Evolutionary conservation across 2,329 filamentous ascomycete genomes (phyloP).

Genomic region (Fusarium foetens): DNA sequence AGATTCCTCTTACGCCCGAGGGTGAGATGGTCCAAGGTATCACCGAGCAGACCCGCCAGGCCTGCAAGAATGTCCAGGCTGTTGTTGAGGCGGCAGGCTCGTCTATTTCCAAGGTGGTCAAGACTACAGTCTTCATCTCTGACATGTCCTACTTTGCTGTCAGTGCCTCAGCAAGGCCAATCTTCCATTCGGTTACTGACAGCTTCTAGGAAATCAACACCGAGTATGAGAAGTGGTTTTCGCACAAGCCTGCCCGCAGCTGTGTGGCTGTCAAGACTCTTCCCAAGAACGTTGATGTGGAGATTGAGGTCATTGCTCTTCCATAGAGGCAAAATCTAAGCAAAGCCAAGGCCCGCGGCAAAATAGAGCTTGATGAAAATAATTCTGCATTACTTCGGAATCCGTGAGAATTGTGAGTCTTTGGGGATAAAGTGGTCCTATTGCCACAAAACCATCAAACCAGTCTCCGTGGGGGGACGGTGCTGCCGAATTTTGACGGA

Average conservation of each 20-base stretch:
- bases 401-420: background rate
- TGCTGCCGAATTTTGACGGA: background rate
- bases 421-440: background rate
- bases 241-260: constrained; percentile 85
- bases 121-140: constrained; percentile 90
- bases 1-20: constrained; percentile 74
- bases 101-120: constrained; percentile 82
- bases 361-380: constrained; percentile 1
- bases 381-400: background rate
- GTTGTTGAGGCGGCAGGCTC: constrained; percentile 86
- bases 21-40: constrained; percentile 70
- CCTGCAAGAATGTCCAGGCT: constrained; percentile 81
- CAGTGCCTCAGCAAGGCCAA: constrained; percentile 37
- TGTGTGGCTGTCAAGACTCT: constrained; percentile 92
- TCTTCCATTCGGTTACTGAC: background rate
- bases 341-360: background rate
- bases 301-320: constrained; percentile 89
- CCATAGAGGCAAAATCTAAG: constrained; percentile 53
- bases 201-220: constrained; percentile 76
- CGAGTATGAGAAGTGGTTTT: constrained; percentile 85
- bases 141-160: constrained; percentile 89
- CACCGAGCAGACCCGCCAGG: constrained; percentile 69
- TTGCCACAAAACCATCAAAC: background rate
- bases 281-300: constrained; percentile 85
- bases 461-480: background rate